Percentiles rank a stretch among this genome's conserved stretches.
These are phyloP conservation scores for Gillenia trifoliata DNA, from an alignment of 306 rosid genomes.

Conservation along the genomic window DNA sequence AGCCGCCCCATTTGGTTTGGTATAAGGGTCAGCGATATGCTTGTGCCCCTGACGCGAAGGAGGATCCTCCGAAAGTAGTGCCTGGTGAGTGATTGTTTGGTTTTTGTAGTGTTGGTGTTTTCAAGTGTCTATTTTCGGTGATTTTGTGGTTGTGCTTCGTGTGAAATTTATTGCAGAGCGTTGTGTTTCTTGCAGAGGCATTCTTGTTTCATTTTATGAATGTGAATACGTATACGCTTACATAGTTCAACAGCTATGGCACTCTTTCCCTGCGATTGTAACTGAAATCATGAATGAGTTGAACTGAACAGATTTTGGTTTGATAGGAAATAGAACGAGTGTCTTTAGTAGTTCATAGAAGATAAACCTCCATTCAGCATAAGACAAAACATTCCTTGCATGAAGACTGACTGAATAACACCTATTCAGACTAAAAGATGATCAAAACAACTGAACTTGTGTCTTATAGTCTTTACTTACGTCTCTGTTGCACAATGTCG, in stretches of 20 bases:
- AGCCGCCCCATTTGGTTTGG: slow-evolving; percentile 62
- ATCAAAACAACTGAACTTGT: not conserved
- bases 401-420: not conserved
- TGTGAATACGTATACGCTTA: not conserved
- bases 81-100: slow-evolving; percentile 52
- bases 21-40: slow-evolving; percentile 85
- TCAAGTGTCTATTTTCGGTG: not conserved
- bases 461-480: not conserved
- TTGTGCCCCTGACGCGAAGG: slow-evolving; percentile 59
- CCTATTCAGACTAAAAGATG: not conserved
- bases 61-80: slow-evolving; percentile 68
- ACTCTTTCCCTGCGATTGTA: not conserved
- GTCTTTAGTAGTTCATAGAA: not conserved
- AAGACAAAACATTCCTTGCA: not conserved
- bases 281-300: not conserved
- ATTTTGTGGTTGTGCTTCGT: not conserved
- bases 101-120: not conserved
- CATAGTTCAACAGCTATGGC: not conserved
- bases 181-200: not conserved
- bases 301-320: not conserved
- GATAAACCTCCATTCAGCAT: not conserved
- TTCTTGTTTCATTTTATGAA: not conserved
- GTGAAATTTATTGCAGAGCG: not conserved
- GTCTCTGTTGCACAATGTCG: not conserved
- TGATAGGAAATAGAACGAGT: not conserved